Base-by-base conservation (phyloP, 192 early-diverging fungal species). In the Rhizophagus clarus region DNA sequence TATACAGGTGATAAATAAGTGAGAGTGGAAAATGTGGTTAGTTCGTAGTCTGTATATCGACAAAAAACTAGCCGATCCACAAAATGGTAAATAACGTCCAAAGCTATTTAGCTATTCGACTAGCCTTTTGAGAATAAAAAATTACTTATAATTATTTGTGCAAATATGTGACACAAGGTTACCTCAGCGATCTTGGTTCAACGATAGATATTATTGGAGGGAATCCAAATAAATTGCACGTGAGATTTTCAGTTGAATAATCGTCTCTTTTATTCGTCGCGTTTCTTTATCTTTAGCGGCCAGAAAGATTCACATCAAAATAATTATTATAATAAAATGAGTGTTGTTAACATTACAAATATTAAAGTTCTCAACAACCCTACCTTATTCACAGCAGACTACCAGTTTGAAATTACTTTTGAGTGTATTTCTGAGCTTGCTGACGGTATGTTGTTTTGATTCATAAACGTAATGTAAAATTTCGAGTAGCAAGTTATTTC, bases 371-470 rank as follows among this genome's bases (percentile, higher is more conserved):
- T 93, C 61, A 91, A 97, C 82, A 97, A 97, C 76, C 94, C 96
- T 67, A 88, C 94, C 74, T 82, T 86, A 62, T 98, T 98, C 82
- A 85, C 90, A 76, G 90, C 88, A 67, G 90, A 91, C 15, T 98
- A 97, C 85, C 87, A 92, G 80, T 95, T 99, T 81, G 96, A 98
- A 85, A 97, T 99, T 64, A 99, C 96, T 10, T 98, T 99, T 84
- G 98, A 99, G 82, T 97, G 97, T 85, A 90, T 96, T 62, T 88
- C 93, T 15, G 90, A 90, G 74, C 88, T 99, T 5, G 81, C 93
- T 77, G 94, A 96, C 83, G 97, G 96, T 97, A 84, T 79, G 71
- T 17, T 31, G 32, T 66, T 6, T 79, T 60, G 22, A 28, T 17
- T 42, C 14, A 45, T 22, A 22, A 22, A 22, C 17, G 20, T 56